Evolutionary conservation across 2,329 filamentous ascomycete species (phyloP).

Genomic region (Tolypocladium endophyticum): DNA sequence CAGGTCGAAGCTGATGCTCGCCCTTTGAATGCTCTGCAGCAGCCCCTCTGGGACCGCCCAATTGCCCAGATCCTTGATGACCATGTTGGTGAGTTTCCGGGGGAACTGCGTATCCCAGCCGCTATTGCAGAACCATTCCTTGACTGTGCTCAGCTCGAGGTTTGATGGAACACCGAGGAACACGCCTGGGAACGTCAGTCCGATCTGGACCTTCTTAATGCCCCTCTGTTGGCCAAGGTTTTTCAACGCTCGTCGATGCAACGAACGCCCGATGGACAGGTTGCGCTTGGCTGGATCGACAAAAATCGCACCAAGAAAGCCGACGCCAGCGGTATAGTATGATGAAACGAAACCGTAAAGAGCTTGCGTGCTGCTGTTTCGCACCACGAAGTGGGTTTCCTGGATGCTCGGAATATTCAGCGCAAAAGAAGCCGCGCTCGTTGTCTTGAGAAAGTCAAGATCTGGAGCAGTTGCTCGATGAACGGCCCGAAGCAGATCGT

Average conservation of each 20-base stretch:
- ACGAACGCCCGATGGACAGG: constrained; percentile 79
- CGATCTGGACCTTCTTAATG: constrained; percentile 72
- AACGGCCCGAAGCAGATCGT: constrained; percentile 62
- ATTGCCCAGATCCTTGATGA: constrained; percentile 57
- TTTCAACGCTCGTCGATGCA: constrained; percentile 77
- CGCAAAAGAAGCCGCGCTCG: constrained; percentile 66
- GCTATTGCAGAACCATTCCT: constrained; percentile 79
- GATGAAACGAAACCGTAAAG: constrained; percentile 89
- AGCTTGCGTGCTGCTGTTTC: constrained; percentile 84
- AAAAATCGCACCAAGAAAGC: constrained; percentile 75
- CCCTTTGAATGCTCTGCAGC: constrained; percentile 59
- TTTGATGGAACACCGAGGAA: constrained; percentile 71
- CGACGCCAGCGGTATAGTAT: constrained; percentile 63
- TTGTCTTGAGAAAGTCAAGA: constrained; percentile 58
- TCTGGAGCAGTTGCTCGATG: constrained; percentile 57
- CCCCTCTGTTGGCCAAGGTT: constrained; percentile 59
- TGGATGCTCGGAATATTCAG: constrained; percentile 60
- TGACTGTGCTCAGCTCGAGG: constrained; percentile 32
- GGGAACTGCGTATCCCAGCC: constrained; percentile 71
- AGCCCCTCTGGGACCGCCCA: constrained; percentile 74
- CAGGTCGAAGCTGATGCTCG: constrained; percentile 70
- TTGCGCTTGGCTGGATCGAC: constrained; percentile 81
- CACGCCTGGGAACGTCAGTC: constrained; percentile 70
- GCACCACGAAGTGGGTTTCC: constrained; percentile 82
- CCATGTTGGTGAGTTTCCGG: constrained; percentile 52